phyloP scores from a whole-genome alignment of 352 stramenopile species.

The Blastocystis sp. region DNA sequence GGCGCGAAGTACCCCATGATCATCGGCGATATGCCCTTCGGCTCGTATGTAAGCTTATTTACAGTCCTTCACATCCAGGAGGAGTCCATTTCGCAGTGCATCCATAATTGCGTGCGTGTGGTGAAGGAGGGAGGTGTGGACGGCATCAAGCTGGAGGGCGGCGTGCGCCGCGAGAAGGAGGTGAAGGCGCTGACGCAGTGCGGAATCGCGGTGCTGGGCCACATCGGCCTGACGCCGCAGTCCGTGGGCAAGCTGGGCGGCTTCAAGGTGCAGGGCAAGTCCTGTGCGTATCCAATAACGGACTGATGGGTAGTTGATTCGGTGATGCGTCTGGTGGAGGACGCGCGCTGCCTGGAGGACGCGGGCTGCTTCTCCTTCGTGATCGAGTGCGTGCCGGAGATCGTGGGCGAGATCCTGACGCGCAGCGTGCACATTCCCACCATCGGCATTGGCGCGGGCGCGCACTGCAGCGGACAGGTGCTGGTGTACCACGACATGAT shows the following conservation, averaged over 20 bases:
- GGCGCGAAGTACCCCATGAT: constrained; percentile 84
- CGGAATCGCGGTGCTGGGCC: constrained; percentile 92
- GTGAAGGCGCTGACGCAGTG: constrained; percentile 73
- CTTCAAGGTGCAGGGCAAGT: constrained; percentile 70
- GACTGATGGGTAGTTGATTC: constrained; percentile 61
- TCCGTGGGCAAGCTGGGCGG: constrained; percentile 77
- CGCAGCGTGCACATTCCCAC: constrained; percentile 91
- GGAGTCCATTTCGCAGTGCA: constrained; percentile 81
- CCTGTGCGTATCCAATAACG: not conserved
- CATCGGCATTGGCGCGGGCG: constrained; percentile 93
- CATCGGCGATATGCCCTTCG: constrained; percentile 96
- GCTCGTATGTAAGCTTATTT: constrained; percentile 85
- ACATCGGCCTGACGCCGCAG: constrained; percentile 94
- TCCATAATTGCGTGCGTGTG: constrained; percentile 90
- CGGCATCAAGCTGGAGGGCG: constrained; percentile 95
- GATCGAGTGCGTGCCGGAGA: constrained; percentile 80
- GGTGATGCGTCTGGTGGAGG: constrained; percentile 86
- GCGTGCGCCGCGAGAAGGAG: constrained; percentile 76
- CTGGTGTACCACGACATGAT: constrained; percentile 97
- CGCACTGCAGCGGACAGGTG: constrained; percentile 86
- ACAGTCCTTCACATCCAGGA: not conserved
- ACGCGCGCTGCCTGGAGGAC: constrained; percentile 87
- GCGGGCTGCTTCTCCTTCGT: constrained; percentile 90
- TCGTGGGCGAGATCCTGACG: constrained; percentile 88
- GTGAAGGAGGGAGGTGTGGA: constrained; percentile 92